Evolutionary conservation across 345 rosid species (phyloP), one percentile per base, ranked within the genome.

Genomic region (Balakata baccata): DNA sequence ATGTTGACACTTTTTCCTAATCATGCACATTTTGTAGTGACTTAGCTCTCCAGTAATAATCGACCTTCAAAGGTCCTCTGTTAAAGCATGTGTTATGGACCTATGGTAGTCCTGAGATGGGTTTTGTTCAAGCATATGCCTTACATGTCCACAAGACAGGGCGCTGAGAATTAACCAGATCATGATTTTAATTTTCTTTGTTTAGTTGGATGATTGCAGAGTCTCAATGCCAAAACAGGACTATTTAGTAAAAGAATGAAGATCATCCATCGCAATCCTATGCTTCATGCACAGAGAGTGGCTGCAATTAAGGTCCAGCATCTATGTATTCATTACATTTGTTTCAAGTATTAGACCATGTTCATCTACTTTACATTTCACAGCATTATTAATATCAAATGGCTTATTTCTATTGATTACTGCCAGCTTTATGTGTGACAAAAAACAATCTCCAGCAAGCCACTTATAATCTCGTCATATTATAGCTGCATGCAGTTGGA

Each of bases 171-270:
- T 29, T 6, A 10, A 34, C 72, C 20, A 16, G 66, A 65, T 65
- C 72, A 66, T 75, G 79, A 74, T 65, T 72, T 75, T 86, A 83
- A 77, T 79, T 78, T 81, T 86, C 82, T 83, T 74, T 74, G 56
- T 77, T 81, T 85, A 85, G 86, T 73, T 81, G 82, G 81, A 69
- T 80, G 75, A 71, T 82, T 87, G 79, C 88, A 94, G 97, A 88
- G 90, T 85, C 95, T 94, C 41, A 94, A 94, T 84, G 98, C 96
- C 71, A 92, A 90, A 85, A 94, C 97, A 56, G 98, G 97, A 77
- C 80, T 92, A 38, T 88, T 94, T 81, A 92, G 91, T 71, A 94
- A 90, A 58, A 85, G 95, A 73, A 94, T 94, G 97, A 90, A 89
- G 87, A 84, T 94, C 57, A 89, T 92, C 75, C 98, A 94, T 76